A percentile compares a stretch with the other conserved stretches of the same genome.
phyloP scores from a whole-genome alignment of 2,329 filamentous ascomycete species.

The Stachybotrys chartarum region DNA sequence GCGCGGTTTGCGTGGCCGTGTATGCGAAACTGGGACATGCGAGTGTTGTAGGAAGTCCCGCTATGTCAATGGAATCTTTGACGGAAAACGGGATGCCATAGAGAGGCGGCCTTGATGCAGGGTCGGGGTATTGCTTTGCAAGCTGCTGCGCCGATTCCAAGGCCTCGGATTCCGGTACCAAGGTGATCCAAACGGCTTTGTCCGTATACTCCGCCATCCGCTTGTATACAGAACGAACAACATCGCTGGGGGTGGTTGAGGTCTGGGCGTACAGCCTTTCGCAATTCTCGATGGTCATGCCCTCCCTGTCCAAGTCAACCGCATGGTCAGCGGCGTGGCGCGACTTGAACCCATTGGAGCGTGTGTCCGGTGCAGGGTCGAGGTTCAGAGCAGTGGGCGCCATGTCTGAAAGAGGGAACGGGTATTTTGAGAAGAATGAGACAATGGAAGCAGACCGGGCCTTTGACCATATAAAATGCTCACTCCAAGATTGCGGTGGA shows the following conservation, averaged over 20 bases:
- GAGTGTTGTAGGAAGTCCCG: conserved; percentile 43
- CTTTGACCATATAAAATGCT: not conserved
- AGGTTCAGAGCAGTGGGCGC: not conserved
- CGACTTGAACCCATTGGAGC: not conserved
- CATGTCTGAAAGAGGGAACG: not conserved
- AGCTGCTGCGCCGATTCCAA: not conserved
- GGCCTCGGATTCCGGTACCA: conserved; percentile 3
- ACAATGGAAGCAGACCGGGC: not conserved
- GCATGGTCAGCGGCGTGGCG: not conserved
- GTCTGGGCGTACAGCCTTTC: conserved; percentile 1
- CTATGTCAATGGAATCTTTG: conserved; percentile 50
- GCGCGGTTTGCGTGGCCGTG: conserved; percentile 35
- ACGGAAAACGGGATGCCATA: conserved; percentile 51
- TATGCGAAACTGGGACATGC: conserved; percentile 43
- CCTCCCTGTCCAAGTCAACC: not conserved
- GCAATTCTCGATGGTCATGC: not conserved
- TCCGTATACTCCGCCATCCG: not conserved
- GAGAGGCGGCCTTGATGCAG: conserved; percentile 25
- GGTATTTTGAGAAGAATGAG: not conserved
- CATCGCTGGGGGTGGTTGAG: conserved; percentile 1
- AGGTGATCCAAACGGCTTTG: conserved; percentile 5
- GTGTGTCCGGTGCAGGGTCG: not conserved
- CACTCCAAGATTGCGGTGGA: too few species aligned
- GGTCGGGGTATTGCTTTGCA: not conserved
- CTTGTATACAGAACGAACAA: conserved; percentile 1